Conservation (phyloP, 192 early-diverging fungal genomes). For the Dissophora ornata region DNA sequence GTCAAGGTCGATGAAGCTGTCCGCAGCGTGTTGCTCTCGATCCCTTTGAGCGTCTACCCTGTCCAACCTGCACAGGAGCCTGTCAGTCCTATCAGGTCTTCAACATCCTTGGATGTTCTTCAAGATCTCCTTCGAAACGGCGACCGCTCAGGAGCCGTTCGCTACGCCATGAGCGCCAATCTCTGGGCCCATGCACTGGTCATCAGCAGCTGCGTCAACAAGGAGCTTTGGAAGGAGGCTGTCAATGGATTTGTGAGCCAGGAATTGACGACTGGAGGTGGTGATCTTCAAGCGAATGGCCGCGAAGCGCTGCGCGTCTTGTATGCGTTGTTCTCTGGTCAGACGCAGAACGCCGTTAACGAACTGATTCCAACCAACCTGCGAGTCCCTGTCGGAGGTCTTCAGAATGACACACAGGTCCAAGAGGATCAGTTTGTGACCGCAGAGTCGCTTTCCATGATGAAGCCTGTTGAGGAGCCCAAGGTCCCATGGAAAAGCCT, state of each 20-base stretch:
- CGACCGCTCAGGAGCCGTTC: slow-evolving; percentile 68
- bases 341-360: slow-evolving; percentile 61
- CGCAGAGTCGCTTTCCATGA: slow-evolving; percentile 36
- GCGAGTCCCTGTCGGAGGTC: background rate
- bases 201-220: slow-evolving; percentile 88
- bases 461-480: slow-evolving; percentile 37
- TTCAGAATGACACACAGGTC: slow-evolving; percentile 3
- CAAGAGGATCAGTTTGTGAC: slow-evolving; percentile 37
- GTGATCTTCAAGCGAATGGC: slow-evolving; percentile 45
- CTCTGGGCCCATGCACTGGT: slow-evolving; percentile 94
- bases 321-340: slow-evolving; percentile 76
- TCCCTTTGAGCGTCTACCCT: slow-evolving; percentile 44
- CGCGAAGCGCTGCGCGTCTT: slow-evolving; percentile 67
- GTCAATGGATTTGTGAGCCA: slow-evolving; percentile 75
- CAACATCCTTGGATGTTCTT: slow-evolving; percentile 64
- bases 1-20: slow-evolving; percentile 61
- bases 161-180: slow-evolving; percentile 55
- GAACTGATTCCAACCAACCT: slow-evolving; percentile 37
- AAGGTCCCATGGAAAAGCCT: slow-evolving; percentile 52
- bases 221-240: slow-evolving; percentile 84
- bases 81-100: slow-evolving; percentile 21
- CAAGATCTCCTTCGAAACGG: slow-evolving; percentile 69
- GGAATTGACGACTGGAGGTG: slow-evolving; percentile 56
- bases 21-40: slow-evolving; percentile 53
- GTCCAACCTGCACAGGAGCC: slow-evolving; percentile 56